phyloP scores from a whole-genome alignment of 768 basidiomycete species.

The Pulveroboletus sp. region DNA sequence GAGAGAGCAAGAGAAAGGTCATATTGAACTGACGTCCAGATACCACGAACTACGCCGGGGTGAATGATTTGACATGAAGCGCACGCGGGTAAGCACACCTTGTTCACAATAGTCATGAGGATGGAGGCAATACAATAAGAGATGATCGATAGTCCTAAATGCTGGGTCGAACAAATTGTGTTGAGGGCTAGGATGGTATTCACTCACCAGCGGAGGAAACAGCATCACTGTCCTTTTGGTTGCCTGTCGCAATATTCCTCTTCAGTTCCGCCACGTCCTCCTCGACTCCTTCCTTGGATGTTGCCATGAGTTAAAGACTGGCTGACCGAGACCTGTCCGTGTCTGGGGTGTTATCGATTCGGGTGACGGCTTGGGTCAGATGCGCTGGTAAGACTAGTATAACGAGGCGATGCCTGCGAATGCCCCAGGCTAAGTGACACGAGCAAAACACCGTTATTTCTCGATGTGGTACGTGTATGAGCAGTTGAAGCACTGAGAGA shows the following conservation, averaged over 20 bases:
- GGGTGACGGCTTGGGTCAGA: neutral
- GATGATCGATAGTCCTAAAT: slow-evolving; percentile 69
- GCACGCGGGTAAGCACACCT: slow-evolving; percentile 45
- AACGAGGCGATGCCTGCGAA: neutral
- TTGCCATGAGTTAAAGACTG: slow-evolving; percentile 10
- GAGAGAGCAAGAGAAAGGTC: slow-evolving; percentile 91
- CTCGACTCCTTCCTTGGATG: slow-evolving; percentile 17
- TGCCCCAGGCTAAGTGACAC: neutral
- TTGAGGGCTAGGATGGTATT: neutral
- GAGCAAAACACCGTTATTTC: no score
- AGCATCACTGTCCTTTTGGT: slow-evolving; percentile 16
- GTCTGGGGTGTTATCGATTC: neutral
- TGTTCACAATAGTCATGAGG: slow-evolving; percentile 96
- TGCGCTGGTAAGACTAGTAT: neutral
- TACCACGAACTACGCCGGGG: slow-evolving; percentile 71
- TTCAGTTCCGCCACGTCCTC: slow-evolving; percentile 48
- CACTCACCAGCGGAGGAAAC: slow-evolving; percentile 25
- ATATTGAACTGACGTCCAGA: slow-evolving; percentile 92
- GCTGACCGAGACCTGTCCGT: neutral
- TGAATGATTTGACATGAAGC: neutral
- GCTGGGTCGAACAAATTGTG: neutral
- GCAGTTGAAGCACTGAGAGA: no score
- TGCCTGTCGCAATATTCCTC: slow-evolving; percentile 45
- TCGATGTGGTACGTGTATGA: no score
- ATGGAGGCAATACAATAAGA: slow-evolving; percentile 93